Base-by-base conservation (phyloP, 129 eudicot species). In the Dittrichia graveolens region DNA sequence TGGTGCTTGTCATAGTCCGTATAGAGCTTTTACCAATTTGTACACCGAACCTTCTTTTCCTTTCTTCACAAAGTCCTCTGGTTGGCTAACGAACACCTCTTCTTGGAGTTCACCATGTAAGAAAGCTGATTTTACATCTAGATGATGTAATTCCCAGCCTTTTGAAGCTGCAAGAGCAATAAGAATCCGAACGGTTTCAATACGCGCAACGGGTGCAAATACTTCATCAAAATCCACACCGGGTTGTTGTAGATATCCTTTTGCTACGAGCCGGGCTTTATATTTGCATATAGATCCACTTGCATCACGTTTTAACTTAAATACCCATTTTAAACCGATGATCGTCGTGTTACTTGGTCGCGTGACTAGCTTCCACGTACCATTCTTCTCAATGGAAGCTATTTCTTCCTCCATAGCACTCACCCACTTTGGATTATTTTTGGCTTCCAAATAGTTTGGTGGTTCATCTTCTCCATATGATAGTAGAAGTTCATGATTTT, bases 361-460 rank as follows among this genome's bases (percentile, higher is more conserved):
- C 0, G 53, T 35, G 5, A 81, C 69, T 5, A 81, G 56, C 47
- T 49, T 58, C 79, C 75, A 72, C 0, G 75, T 81, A 3, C 69
- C 6, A 31, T 76, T 81, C 5, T 76, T 81, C 10, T 62, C 71
- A 5, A 76, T n/a, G n/a, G n/a, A n/a, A n/a, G n/a, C n/a, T n/a
- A n/a, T n/a, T 81, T 3, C 82, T 1, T 71, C 58, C 3, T 56
- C 9, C 82, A 71, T 81, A 0, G 79, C 75, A 14, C 41, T 48
- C 2, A 13, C 12, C 83, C 59, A 64, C 0, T 6, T 2, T 5
- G 50, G 61, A 40, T 73, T 71, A 3, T 43, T 35, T 11, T 12
- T 13, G 0, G 78, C 78, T n/a, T 72, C 68, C 0, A 52, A 10
- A 10, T 43, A 79, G 2, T n/a, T n/a, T n/a, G n/a, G n/a, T n/a